Evolutionary conservation across 2,329 filamentous ascomycete species (phyloP), one percentile per base, ranked within the genome.

Genomic region (Aspergillus ustus): DNA sequence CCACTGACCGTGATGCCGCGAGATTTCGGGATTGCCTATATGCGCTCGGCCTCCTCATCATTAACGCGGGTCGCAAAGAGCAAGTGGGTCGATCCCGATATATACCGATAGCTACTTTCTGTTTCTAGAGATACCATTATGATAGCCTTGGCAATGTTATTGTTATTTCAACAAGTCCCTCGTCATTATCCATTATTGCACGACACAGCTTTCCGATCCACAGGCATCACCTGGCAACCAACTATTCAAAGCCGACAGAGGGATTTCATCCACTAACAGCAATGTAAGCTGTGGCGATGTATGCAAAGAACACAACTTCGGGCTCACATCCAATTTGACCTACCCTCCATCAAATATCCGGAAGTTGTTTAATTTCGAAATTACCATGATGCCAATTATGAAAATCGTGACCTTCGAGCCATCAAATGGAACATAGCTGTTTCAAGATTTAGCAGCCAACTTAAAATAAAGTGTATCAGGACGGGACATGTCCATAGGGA

Each of bases 51-150:
- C 52, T 65, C 69, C 52, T 64, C 62, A 5, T 65, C 65, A 13
- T 67, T 69, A 34, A 69, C 64, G 25, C 69, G 63, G 15, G 66
- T 70, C 20, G 59, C 69, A 28, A 66, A 68, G 62, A 69, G 71
- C 59, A 72, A 73, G 37, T 76, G 72, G 72, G 68, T 68, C 56
- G 74, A 75, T 59, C 74, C 74, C 9, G 72, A 75, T 66, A 76
- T 75, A 75, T 64, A 71, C 54, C 70, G 70, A 72, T 75, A 73
- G 61, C 54, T 59, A 44, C 44, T 55, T 3, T 60, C 29, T 48
- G 57, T 52, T 46, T 57, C 61, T 56, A 63, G 57, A 66, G 68
- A 68, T 69, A 70, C 57, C 49, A 63, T 66, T 55, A 64, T 66
- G 66, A 62, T 66, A 67, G 62, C 64, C 59, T 51, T 61, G 54